These are phyloP conservation scores for Cercis canadensis DNA, from an alignment of 306 rosid genomes.

Conservation along the genomic window DNA sequence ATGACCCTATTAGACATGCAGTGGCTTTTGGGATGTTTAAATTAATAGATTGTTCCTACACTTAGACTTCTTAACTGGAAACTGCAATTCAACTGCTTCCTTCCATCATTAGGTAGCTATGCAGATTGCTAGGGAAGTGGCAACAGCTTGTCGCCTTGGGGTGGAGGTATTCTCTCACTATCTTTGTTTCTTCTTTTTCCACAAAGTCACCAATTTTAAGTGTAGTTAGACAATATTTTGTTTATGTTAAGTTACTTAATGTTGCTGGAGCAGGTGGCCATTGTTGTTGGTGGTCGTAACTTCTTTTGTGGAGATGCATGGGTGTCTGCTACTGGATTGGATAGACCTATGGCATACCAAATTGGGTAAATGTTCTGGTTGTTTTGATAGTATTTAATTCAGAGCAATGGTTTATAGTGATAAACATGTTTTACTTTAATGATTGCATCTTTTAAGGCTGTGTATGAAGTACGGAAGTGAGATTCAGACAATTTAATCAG, in stretches of 20 bases:
- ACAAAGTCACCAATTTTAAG: neutral
- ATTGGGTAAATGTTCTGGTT: slow-evolving; percentile 43
- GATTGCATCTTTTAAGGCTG: neutral
- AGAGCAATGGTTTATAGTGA: neutral
- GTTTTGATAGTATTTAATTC: slow-evolving; percentile 2
- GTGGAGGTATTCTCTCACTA: slow-evolving; percentile 42
- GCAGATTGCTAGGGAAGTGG: slow-evolving; percentile 61
- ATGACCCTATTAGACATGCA: neutral
- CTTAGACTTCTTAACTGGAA: slow-evolving; percentile 41
- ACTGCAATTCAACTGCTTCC: slow-evolving; percentile 46
- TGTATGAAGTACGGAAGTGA: neutral
- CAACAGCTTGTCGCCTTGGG: slow-evolving; percentile 49
- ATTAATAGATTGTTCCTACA: slow-evolving; percentile 30
- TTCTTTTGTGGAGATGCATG: slow-evolving; percentile 50
- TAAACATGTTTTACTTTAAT: neutral
- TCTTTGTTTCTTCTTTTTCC: neutral
- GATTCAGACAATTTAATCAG: slow-evolving; percentile 13
- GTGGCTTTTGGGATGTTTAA: slow-evolving; percentile 32
- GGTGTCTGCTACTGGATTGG: slow-evolving; percentile 50
- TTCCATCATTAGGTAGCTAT: slow-evolving; percentile 50
- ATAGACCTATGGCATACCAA: slow-evolving; percentile 49
- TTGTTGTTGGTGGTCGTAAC: slow-evolving; percentile 52
- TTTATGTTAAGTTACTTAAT: neutral
- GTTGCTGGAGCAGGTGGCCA: slow-evolving; percentile 42
- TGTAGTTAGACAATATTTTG: neutral